phyloP scores from a whole-genome alignment of 2,329 filamentous ascomycete genomes.

The Onygena corvina region DNA sequence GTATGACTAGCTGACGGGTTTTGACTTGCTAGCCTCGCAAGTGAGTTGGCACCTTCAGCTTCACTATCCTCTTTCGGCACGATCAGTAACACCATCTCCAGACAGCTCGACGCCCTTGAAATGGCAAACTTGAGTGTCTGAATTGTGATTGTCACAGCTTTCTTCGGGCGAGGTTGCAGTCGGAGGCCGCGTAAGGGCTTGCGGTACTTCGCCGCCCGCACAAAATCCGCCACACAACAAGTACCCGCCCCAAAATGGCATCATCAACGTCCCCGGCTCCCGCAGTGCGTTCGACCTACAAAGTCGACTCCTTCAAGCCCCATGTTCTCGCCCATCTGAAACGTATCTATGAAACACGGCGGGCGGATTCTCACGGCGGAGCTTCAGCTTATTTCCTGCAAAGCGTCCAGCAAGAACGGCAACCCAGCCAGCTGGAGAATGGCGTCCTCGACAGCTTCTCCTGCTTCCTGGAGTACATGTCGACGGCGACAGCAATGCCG shows the following conservation, averaged over 20 bases:
- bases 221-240: neutral
- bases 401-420: slow-evolving; percentile 14
- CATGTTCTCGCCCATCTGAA: slow-evolving; percentile 26
- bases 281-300: neutral
- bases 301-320: slow-evolving; percentile 22
- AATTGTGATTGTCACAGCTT: neutral
- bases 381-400: slow-evolving; percentile 13
- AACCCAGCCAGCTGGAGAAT: neutral
- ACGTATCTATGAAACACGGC: slow-evolving; percentile 25
- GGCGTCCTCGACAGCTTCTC: slow-evolving; percentile 22
- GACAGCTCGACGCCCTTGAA: neutral
- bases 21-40: too few relatives aligned
- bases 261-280: neutral
- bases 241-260: neutral
- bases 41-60: too few relatives aligned
- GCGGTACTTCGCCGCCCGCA: neutral
- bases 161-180: neutral
- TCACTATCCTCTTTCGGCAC: neutral
- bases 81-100: neutral
- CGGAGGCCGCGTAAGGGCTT: neutral
- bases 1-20: too few relatives aligned
- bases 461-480: slow-evolving; percentile 39
- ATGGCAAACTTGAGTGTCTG: neutral
- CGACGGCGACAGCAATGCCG: slow-evolving; percentile 35
- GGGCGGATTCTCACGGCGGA: neutral